These are phyloP conservation scores for Paracoccidioides brasiliensis DNA, from an alignment of 2,329 filamentous ascomycete genomes.

Conservation along the genomic window DNA sequence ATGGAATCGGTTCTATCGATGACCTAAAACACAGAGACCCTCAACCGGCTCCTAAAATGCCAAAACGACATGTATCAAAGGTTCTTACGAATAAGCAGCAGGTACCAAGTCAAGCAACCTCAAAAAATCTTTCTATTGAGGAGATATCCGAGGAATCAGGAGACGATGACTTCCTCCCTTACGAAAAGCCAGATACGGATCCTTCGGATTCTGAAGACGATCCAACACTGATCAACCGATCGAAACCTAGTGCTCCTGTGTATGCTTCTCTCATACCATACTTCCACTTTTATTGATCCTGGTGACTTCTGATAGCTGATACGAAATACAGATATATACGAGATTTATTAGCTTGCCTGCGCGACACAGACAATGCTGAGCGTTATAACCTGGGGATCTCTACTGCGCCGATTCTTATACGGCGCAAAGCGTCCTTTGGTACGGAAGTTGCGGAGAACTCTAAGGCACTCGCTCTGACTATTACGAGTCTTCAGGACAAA, in stretches of 20 bases:
- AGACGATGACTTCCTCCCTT: constrained; percentile 58
- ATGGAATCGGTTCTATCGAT: constrained; percentile 48
- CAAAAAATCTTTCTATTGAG: constrained; percentile 45
- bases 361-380: constrained; percentile 73
- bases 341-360: constrained; percentile 64
- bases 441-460: constrained; percentile 76
- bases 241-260: constrained; percentile 74
- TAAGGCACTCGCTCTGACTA: constrained; percentile 61
- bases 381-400: constrained; percentile 66
- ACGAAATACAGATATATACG: constrained; percentile 53
- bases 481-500: constrained; percentile 74
- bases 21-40: constrained; percentile 30
- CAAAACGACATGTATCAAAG: constrained; percentile 1
- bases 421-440: constrained; percentile 77
- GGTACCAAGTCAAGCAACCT: constrained; percentile 7
- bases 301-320: constrained; percentile 7
- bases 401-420: constrained; percentile 66
- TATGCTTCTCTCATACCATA: constrained; percentile 20
- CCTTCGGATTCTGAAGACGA: constrained; percentile 88
- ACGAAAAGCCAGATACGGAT: constrained; percentile 78
- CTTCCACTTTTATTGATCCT: constrained; percentile 1
- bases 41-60: constrained; percentile 9
- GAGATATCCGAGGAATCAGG: constrained; percentile 49
- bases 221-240: constrained; percentile 67
- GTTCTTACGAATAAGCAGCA: constrained; percentile 9